phyloP scores from a whole-genome alignment of 352 stramenopile genomes.

The Pythium plurisporium region DNA sequence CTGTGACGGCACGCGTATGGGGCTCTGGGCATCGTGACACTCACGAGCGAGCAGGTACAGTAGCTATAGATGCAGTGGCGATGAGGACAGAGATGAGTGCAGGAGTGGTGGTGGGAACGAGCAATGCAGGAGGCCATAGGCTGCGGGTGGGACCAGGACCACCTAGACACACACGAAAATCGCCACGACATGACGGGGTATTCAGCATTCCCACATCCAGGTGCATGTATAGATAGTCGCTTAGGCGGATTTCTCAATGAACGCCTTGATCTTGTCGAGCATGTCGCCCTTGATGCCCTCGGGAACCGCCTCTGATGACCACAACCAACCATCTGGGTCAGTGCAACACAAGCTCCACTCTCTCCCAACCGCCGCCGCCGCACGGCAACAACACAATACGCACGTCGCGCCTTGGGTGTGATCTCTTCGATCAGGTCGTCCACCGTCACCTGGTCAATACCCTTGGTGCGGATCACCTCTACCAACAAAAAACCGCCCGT shows the following conservation, averaged over 20 bases:
- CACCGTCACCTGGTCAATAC: conserved; percentile 93
- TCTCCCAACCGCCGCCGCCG: too few relatives aligned
- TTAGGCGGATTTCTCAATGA: conserved; percentile 75
- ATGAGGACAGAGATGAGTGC: too few relatives aligned
- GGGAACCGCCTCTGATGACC: conserved; percentile 69
- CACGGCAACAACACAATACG: neutral
- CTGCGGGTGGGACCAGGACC: too few relatives aligned
- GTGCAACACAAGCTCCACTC: too few relatives aligned
- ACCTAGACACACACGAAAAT: too few relatives aligned
- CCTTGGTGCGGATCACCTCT: conserved; percentile 93
- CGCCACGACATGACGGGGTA: neutral
- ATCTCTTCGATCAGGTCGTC: conserved; percentile 93
- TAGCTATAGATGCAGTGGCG: too few relatives aligned
- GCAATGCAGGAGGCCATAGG: too few relatives aligned
- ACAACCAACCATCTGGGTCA: conserved; percentile 11
- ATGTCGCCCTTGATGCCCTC: conserved; percentile 88
- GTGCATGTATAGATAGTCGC: neutral
- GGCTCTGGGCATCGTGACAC: too few relatives aligned
- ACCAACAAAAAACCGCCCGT: conserved; percentile 10
- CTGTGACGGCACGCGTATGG: too few relatives aligned
- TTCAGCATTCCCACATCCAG: too few relatives aligned
- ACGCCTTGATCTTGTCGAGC: conserved; percentile 88
- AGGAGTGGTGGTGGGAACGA: too few relatives aligned
- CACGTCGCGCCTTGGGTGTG: conserved; percentile 81
- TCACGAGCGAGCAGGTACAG: too few relatives aligned